These are phyloP conservation scores for Penium margaritaceum DNA, from an alignment of 139 green algal genomes.

Conservation along the genomic window DNA sequence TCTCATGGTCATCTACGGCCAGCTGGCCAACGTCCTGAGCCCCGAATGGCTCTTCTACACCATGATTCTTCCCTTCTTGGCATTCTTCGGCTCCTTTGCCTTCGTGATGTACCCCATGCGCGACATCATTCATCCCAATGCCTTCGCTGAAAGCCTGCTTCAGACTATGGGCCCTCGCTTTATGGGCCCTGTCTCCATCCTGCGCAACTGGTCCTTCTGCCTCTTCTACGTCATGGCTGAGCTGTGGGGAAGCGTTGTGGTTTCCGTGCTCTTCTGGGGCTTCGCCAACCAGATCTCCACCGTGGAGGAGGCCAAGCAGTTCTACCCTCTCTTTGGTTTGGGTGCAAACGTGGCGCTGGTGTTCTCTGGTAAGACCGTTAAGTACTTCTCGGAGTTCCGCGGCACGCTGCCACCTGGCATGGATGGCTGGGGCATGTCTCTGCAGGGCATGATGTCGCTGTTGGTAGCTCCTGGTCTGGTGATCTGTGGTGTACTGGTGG, in stretches of 20 bases:
- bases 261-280: slow-evolving; percentile 97
- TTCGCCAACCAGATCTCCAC: slow-evolving; percentile 95
- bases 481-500: slow-evolving; percentile 71
- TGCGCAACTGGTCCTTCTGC: slow-evolving; percentile 97
- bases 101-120: slow-evolving; percentile 89
- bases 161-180: slow-evolving; percentile 65
- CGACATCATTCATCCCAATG: slow-evolving; percentile 80
- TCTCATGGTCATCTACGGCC: slow-evolving; percentile 84
- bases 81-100: slow-evolving; percentile 92
- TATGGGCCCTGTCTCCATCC: slow-evolving; percentile 87
- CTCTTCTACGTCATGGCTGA: slow-evolving; percentile 99
- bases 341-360: slow-evolving; percentile 96
- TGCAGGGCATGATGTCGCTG: slow-evolving; percentile 92
- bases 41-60: slow-evolving; percentile 89
- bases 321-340: slow-evolving; percentile 97
- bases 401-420: slow-evolving; percentile 79
- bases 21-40: slow-evolving; percentile 85
- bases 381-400: slow-evolving; percentile 84
- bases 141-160: slow-evolving; percentile 71
- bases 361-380: slow-evolving; percentile 89
- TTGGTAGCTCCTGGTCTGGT: slow-evolving; percentile 75
- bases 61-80: slow-evolving; percentile 94
- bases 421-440: slow-evolving; percentile 91
- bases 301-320: slow-evolving; percentile 94
- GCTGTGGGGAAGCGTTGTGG: slow-evolving; percentile 95